phyloP scores from a whole-genome alignment of 1,284 basidiomycete species.

The Ustilago cynodontis region DNA sequence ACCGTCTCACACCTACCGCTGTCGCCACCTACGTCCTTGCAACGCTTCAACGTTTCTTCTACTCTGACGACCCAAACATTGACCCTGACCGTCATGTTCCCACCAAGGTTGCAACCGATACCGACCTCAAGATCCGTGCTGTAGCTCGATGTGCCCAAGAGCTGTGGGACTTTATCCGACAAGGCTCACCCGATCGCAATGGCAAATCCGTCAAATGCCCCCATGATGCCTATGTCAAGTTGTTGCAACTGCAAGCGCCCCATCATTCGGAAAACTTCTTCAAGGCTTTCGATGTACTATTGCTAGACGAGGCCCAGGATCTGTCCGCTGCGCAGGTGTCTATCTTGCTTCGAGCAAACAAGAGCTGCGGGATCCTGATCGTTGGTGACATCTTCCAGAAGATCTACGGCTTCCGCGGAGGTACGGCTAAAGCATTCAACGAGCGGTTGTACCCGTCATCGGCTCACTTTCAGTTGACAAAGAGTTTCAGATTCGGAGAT shows the following conservation, averaged over 20 bases:
- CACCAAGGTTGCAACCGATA: conserved; percentile 46
- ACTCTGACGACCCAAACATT: conserved; percentile 54
- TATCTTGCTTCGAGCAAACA: conserved; percentile 55
- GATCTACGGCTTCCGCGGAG: conserved; percentile 67
- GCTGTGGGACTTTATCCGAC: conserved; percentile 57
- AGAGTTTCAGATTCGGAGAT: conserved; percentile 65
- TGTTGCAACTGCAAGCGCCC: conserved; percentile 57
- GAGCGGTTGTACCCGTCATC: conserved; percentile 56
- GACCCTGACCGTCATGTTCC: conserved; percentile 55
- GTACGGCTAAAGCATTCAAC: conserved; percentile 61
- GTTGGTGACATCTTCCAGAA: conserved; percentile 66
- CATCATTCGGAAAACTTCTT: conserved; percentile 51
- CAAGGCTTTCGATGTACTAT: conserved; percentile 55
- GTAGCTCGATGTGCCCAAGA: conserved; percentile 47
- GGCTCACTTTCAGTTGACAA: conserved; percentile 57
- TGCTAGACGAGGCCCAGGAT: conserved; percentile 66
- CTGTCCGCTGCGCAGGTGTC: conserved; percentile 62
- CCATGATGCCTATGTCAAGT: conserved; percentile 66
- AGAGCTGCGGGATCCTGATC: conserved; percentile 60
- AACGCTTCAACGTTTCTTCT: conserved; percentile 61
- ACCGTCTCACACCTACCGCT: conserved; percentile 52
- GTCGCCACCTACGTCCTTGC: conserved; percentile 61
- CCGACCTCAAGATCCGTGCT: conserved; percentile 49
- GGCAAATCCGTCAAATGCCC: conserved; percentile 55
- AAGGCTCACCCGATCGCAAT: conserved; percentile 35